Conservation (phyloP, 768 basidiomycete genomes). For the Podaxis sp. region DNA sequence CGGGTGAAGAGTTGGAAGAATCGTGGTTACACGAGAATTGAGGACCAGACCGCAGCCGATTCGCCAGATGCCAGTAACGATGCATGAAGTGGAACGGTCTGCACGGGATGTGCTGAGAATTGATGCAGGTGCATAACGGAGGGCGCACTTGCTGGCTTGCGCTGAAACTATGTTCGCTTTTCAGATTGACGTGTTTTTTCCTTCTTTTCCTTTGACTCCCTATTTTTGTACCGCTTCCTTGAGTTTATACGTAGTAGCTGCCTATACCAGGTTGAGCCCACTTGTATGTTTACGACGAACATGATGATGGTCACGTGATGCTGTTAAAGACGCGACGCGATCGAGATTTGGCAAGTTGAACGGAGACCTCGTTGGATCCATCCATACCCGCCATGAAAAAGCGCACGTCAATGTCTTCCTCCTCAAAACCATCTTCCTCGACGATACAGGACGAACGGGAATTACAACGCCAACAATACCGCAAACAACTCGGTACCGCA, state of each 20-base stretch:
- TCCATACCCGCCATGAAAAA: constrained; percentile 4
- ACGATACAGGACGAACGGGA: constrained; percentile 22
- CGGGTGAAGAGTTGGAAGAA: not conserved
- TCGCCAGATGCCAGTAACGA: not conserved
- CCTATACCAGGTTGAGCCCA: not conserved
- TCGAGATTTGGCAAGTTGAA: not conserved
- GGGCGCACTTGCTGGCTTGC: no score
- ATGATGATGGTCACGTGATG: not conserved
- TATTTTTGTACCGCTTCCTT: not conserved
- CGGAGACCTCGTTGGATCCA: not conserved
- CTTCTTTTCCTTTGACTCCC: not conserved
- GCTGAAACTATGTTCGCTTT: no score
- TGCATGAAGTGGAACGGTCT: not conserved
- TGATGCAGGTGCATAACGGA: no score
- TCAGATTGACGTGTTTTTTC: no score
- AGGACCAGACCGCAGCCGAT: not conserved
- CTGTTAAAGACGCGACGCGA: constrained; percentile 9
- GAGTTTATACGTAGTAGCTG: not conserved
- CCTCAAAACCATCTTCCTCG: not conserved
- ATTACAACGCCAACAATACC: constrained; percentile 35
- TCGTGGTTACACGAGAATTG: not conserved
- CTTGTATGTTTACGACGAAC: not conserved
- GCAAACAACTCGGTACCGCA: constrained; percentile 46
- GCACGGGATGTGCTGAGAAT: no score
- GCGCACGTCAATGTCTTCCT: not conserved